A percentile compares a stretch with the other conserved stretches of the same genome.
These are phyloP conservation scores for Nannizzia gypsea DNA, from an alignment of 2,329 filamentous ascomycete species.

Conservation along the genomic window DNA sequence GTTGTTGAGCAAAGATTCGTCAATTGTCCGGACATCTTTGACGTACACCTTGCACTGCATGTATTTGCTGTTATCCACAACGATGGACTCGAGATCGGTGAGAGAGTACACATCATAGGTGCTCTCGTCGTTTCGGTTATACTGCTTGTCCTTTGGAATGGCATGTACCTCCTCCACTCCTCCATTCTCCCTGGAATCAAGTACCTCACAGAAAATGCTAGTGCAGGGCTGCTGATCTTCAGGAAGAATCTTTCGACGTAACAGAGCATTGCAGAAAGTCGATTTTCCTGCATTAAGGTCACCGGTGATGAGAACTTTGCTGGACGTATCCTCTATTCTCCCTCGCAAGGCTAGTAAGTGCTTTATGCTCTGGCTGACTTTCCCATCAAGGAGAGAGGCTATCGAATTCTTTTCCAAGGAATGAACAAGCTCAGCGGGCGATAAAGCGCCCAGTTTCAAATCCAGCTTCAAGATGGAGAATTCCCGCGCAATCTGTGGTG, in stretches of 20 bases:
- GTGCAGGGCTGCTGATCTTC: conserved; percentile 98
- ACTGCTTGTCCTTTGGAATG: conserved; percentile 66
- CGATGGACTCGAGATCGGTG: conserved; percentile 71
- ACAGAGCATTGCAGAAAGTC: conserved; percentile 94
- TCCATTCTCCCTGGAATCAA: conserved; percentile 82
- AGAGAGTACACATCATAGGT: conserved; percentile 83
- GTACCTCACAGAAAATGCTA: conserved; percentile 93
- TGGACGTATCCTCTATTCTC: conserved; percentile 91
- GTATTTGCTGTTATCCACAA: conserved; percentile 77
- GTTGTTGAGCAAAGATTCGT: conserved; percentile 91
- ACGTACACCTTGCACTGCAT: conserved; percentile 96
- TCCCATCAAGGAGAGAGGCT: conserved; percentile 79
- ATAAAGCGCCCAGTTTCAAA: conserved; percentile 73
- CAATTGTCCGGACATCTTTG: conserved; percentile 74
- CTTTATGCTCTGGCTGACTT: conserved; percentile 85
- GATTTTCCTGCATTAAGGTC: conserved; percentile 97
- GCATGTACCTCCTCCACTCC: conserved; percentile 92
- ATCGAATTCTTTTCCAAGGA: conserved; percentile 88
- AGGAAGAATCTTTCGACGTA: conserved; percentile 82
- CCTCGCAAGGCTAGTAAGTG: conserved; percentile 79
- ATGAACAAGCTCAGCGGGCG: conserved; percentile 84
- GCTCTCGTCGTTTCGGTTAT: conserved; percentile 82
- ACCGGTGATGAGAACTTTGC: conserved; percentile 90
- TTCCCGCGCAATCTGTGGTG: conserved; percentile 85
- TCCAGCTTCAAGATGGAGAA: conserved; percentile 94